Conservation (phyloP, 306 rosid genomes). For the Prunus davidiana region DNA sequence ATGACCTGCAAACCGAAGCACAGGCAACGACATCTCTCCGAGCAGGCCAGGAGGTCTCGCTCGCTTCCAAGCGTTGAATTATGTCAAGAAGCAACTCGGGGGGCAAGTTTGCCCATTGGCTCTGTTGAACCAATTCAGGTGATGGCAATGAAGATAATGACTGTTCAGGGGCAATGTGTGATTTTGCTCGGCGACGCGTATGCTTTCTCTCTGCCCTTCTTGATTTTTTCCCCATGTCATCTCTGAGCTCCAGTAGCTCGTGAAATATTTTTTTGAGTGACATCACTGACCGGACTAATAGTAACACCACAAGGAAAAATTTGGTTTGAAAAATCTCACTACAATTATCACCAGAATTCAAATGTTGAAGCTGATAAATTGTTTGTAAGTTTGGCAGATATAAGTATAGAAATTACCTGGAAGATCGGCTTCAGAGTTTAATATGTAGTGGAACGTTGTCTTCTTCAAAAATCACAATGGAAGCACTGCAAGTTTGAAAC, state of each 20-base stretch:
- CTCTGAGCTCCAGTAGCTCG: slow-evolving; percentile 59
- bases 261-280: slow-evolving; percentile 47
- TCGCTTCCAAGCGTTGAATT: slow-evolving; percentile 79
- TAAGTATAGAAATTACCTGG: slow-evolving; percentile 2
- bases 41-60: slow-evolving; percentile 79
- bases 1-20: slow-evolving; percentile 80
- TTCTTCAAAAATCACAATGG: neutral
- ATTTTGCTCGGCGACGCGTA: slow-evolving; percentile 53
- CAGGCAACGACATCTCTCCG: slow-evolving; percentile 77
- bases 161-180: slow-evolving; percentile 78
- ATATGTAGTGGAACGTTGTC: neutral
- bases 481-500: slow-evolving; percentile 12
- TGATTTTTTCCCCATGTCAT: slow-evolving; percentile 47
- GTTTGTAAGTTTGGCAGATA: neutral
- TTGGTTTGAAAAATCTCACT: neutral
- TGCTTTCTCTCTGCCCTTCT: slow-evolving; percentile 37
- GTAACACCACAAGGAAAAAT: neutral
- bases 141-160: slow-evolving; percentile 25
- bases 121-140: slow-evolving; percentile 21
- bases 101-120: slow-evolving; percentile 77
- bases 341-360: neutral
- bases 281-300: slow-evolving; percentile 40
- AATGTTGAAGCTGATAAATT: neutral
- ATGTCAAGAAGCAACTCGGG: slow-evolving; percentile 82
- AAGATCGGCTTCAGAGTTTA: neutral